These are phyloP conservation scores for Schwanniomyces occidentalis DNA, from an alignment of 805 yeast species.

Conservation along the genomic window DNA sequence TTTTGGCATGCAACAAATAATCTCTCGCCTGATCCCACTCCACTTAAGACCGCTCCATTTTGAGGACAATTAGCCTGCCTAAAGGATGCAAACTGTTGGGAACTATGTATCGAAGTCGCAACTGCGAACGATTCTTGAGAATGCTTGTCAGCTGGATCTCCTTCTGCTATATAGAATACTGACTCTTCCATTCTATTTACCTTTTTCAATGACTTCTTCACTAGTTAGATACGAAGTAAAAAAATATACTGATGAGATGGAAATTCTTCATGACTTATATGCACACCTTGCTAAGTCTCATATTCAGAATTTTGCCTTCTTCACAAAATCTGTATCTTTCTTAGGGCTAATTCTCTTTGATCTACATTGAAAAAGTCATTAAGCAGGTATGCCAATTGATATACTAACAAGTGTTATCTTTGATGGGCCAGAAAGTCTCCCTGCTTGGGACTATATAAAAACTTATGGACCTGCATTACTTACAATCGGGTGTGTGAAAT, in stretches of 20 bases:
- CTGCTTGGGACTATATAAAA: conserved; percentile 66
- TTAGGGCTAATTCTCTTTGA: no score
- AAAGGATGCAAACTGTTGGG: conserved; percentile 50
- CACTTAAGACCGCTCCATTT: conserved; percentile 50
- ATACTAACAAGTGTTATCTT: conserved; percentile 65
- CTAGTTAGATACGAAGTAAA: no score
- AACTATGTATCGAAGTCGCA: conserved; percentile 45
- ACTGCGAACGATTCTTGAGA: conserved; percentile 44
- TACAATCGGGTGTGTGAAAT: conserved; percentile 53
- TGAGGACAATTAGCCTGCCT: conserved; percentile 51
- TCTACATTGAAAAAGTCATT: no score
- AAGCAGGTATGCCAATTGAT: conserved; percentile 73
- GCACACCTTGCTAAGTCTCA: no score
- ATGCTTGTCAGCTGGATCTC: conserved; percentile 44
- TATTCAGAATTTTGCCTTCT: no score
- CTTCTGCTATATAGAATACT: conserved; percentile 47
- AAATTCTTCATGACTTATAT: no score
- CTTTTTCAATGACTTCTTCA: neutral
- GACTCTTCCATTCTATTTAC: conserved; percentile 48
- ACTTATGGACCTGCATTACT: conserved; percentile 56
- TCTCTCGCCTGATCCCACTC: conserved; percentile 48
- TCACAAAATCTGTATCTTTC: no score
- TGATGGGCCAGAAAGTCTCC: conserved; percentile 76
- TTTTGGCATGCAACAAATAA: conserved; percentile 65
- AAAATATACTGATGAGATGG: no score